Conservation (phyloP, 116 monocot genomes). For the Trichopus zeylanicus region DNA sequence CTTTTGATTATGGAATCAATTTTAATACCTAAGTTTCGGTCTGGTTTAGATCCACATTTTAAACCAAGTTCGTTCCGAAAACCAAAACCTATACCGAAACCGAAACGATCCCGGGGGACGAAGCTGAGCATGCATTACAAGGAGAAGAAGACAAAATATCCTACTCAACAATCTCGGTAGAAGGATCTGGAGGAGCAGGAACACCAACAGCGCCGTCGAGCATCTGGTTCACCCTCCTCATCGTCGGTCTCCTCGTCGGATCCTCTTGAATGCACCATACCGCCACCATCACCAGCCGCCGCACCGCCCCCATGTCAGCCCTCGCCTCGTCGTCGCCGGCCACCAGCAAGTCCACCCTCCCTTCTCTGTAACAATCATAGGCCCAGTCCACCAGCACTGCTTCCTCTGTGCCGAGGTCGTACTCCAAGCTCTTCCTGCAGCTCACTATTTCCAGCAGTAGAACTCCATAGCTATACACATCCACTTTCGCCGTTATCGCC, state of each 20-base stretch:
- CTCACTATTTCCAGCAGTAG: slow-evolving; percentile 15
- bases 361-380: slow-evolving; percentile 4
- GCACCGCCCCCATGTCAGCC: not conserved
- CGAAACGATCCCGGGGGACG: too few relatives aligned
- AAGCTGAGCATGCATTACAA: too few relatives aligned
- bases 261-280: slow-evolving; percentile 15
- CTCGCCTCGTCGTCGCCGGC: not conserved
- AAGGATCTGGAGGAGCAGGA: slow-evolving; percentile 2
- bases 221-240: slow-evolving; percentile 11
- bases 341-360: slow-evolving; percentile 1
- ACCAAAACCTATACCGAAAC: too few relatives aligned
- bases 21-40: too few relatives aligned
- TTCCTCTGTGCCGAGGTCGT: not conserved
- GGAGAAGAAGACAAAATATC: too few relatives aligned
- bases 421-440: slow-evolving; percentile 9
- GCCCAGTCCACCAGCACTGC: slow-evolving; percentile 4
- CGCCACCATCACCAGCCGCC: slow-evolving; percentile 6
- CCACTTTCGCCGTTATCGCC: slow-evolving; percentile 9
- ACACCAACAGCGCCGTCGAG: not conserved
- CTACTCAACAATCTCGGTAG: not conserved
- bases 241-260: slow-evolving; percentile 3
- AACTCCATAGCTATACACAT: slow-evolving; percentile 24
- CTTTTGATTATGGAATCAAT: too few relatives aligned
- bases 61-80: too few relatives aligned
- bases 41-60: too few relatives aligned